Evolutionary conservation across 2,329 filamentous ascomycete species (phyloP), one percentile per base, ranked within the genome.

Genomic region (Aspergillus chevalieri): DNA sequence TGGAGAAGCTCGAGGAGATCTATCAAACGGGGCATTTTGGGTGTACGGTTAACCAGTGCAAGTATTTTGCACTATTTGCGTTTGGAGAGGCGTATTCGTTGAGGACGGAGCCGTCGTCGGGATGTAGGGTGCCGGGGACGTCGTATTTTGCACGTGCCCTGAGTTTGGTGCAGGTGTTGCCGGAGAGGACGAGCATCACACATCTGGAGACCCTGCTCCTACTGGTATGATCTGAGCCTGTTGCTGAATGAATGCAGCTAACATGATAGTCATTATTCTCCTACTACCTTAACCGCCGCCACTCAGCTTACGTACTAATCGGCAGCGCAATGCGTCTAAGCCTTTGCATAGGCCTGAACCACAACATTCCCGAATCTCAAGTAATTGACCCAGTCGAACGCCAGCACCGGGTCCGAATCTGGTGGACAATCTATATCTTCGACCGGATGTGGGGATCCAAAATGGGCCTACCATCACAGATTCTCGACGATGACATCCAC

Each of bases 371-470:
- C 12, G 66, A 68, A 44, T 65, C 63, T 17, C 65, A 67, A 45
- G 54, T 65, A 22, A 65, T 70, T 24, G 63, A 66, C 43, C 63
- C 68, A 0, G 66, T 65, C 1, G 76, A 76, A 9, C 61, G 63
- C 22, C 64, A 69, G 48, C 67, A 69, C 33, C 64, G 66, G 2
- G 59, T 68, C 26, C 57, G 66, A 15, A 65, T 69, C 21, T 69
- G 66, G 66, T 69, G 67, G 67, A 68, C 66, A 7, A 67, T 68
- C 43, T 69, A 69, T 51, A 67, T 66, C 17, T 69, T 67, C 36
- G 66, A 69, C 48, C 68, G 76, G 2, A 72, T 78, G 65, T 76
- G 71, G 68, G 73, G 73, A 3, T 73, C 74, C 0, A 74, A 76
- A 43, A 67, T 78, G 46, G 74, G 76, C 0, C 69, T 77, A 21